A percentile compares a stretch with the other conserved stretches of the same genome.
phyloP scores from a whole-genome alignment of 1,284 basidiomycete genomes.

The Kwoniella shivajii region DNA sequence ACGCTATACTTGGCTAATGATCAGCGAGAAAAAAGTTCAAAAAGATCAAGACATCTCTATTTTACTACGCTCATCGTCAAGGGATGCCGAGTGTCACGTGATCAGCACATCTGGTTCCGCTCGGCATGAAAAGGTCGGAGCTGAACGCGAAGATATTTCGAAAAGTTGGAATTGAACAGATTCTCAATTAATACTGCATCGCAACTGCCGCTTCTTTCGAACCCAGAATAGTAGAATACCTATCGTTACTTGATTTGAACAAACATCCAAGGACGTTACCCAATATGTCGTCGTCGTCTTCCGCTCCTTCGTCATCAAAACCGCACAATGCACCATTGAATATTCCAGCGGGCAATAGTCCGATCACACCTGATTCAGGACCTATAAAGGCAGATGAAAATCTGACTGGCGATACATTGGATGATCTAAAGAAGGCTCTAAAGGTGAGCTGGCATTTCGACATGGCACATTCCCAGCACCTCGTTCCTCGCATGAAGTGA shows the following conservation, averaged over 20 bases:
- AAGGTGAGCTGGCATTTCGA: slow-evolving; percentile 11
- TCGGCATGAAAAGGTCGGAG: not conserved
- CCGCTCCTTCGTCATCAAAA: slow-evolving; percentile 6
- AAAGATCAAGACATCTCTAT: too few relatives aligned
- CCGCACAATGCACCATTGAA: slow-evolving; percentile 12
- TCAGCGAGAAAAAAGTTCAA: not conserved
- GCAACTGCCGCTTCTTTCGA: too few relatives aligned
- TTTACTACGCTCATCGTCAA: too few relatives aligned
- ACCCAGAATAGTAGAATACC: too few relatives aligned
- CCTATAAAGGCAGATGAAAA: slow-evolving; percentile 16
- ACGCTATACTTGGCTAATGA: not conserved
- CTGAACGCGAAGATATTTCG: not conserved
- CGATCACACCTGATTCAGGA: slow-evolving; percentile 18
- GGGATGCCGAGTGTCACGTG: too few relatives aligned
- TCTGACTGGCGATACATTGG: slow-evolving; percentile 13
- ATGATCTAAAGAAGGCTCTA: slow-evolving; percentile 19
- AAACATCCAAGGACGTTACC: not conserved
- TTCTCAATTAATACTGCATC: too few relatives aligned
- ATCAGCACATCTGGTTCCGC: too few relatives aligned
- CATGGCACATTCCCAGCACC: too few relatives aligned
- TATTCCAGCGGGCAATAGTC: slow-evolving; percentile 23
- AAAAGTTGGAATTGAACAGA: too few relatives aligned
- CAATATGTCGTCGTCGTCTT: not conserved
- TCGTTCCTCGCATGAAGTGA: too few relatives aligned
- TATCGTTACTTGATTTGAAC: not conserved